These are phyloP conservation scores for Trichoderma oligosporum DNA, from an alignment of 2,329 filamentous ascomycete species.

Conservation along the genomic window DNA sequence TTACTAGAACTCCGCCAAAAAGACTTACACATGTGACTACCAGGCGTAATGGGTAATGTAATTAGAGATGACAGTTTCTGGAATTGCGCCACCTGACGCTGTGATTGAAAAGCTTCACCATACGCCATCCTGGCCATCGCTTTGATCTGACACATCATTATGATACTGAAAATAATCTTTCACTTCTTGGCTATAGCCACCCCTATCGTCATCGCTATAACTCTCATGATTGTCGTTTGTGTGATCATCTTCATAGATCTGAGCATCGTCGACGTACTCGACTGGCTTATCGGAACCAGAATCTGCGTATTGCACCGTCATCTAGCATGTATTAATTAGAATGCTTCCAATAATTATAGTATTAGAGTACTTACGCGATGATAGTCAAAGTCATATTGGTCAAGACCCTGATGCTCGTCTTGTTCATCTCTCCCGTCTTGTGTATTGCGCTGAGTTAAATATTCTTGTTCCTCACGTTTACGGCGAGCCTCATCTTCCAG, in stretches of 20 bases:
- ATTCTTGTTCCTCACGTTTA: constrained; percentile 49
- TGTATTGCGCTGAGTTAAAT: constrained; percentile 45
- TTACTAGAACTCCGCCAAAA: constrained; percentile 30
- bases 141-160: constrained; percentile 32
- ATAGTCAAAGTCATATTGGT: constrained; percentile 53
- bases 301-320: constrained; percentile 46
- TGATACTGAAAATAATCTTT: constrained; percentile 43
- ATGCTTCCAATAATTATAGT: not conserved
- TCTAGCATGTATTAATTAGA: constrained; percentile 32
- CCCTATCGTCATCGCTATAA: constrained; percentile 39
- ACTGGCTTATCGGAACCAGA: constrained; percentile 41
- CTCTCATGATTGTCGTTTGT: constrained; percentile 31
- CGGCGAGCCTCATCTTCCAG: constrained; percentile 53
- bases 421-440: constrained; percentile 44
- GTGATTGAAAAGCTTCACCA: constrained; percentile 36
- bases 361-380: constrained; percentile 42
- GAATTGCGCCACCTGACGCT: not conserved
- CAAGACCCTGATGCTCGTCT: constrained; percentile 45
- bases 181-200: constrained; percentile 37
- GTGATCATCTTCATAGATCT: constrained; percentile 52
- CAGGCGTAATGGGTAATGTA: not conserved
- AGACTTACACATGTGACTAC: not conserved
- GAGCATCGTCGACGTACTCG: constrained; percentile 51
- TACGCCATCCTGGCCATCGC: constrained; percentile 40
- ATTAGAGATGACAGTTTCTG: not conserved